Percentiles rank a stretch among this genome's conserved stretches.
phyloP scores from a whole-genome alignment of 2,329 filamentous ascomycete species.

The Pseudogymnoascus sp. region DNA sequence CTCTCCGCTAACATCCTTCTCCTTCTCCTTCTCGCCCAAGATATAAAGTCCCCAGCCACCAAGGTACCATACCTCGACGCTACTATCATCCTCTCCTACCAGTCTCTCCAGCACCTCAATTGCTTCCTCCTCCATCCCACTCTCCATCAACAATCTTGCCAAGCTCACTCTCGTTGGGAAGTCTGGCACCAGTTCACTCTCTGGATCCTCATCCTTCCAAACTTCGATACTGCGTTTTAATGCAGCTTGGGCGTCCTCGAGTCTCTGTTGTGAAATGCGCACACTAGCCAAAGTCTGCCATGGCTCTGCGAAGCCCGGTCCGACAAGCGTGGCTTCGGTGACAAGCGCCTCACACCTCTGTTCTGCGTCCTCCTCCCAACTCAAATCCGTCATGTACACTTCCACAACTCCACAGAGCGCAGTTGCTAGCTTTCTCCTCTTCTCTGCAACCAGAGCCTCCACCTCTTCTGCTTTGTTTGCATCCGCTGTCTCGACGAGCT shows the following conservation, averaged over 20 bases:
- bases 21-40: slow-evolving; percentile 59
- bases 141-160: slow-evolving; percentile 79
- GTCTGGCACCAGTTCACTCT: slow-evolving; percentile 66
- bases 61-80: slow-evolving; percentile 94
- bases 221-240: slow-evolving; percentile 69
- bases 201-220: slow-evolving; percentile 72
- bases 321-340: slow-evolving; percentile 80
- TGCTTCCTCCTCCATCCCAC: slow-evolving; percentile 75
- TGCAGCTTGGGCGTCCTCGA: slow-evolving; percentile 71
- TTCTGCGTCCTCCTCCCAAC: slow-evolving; percentile 87
- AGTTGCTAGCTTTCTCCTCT: slow-evolving; percentile 73
- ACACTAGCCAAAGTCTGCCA: slow-evolving; percentile 93
- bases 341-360: slow-evolving; percentile 76
- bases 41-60: slow-evolving; percentile 90
- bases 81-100: slow-evolving; percentile 81
- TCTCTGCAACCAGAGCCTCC: slow-evolving; percentile 48
- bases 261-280: slow-evolving; percentile 74
- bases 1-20: slow-evolving; percentile 34
- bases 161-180: slow-evolving; percentile 81
- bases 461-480: slow-evolving; percentile 27
- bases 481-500: slow-evolving; percentile 42
- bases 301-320: slow-evolving; percentile 75
- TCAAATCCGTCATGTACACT: slow-evolving; percentile 98
- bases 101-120: slow-evolving; percentile 77
- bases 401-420: slow-evolving; percentile 92